Conservation (phyloP, 75 land plant species). For the Chamaecyparis obtusa region DNA sequence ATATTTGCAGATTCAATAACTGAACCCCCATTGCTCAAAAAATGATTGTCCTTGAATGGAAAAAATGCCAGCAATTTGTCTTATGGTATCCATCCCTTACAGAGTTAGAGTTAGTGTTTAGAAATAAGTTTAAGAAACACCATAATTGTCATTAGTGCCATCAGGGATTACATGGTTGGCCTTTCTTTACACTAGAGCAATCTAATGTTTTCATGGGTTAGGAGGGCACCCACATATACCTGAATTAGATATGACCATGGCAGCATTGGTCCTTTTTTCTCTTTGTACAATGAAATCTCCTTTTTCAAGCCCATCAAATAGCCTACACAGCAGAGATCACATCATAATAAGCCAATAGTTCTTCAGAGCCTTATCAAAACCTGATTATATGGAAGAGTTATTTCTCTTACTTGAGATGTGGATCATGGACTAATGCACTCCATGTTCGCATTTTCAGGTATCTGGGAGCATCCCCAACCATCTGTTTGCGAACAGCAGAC, state of each 20-base stretch:
- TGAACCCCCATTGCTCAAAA: too few species aligned
- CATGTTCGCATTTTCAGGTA: conserved; percentile 21
- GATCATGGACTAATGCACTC: conserved; percentile 30
- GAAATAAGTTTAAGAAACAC: too few species aligned
- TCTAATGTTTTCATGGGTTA: neutral
- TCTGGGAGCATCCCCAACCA: conserved; percentile 41
- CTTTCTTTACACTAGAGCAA: too few species aligned
- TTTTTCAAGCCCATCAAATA: neutral
- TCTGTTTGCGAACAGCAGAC: conserved; percentile 28
- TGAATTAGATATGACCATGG: neutral
- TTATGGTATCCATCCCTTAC: too few species aligned
- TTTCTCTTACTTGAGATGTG: conserved; percentile 14
- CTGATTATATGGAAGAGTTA: neutral
- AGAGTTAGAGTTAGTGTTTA: too few species aligned
- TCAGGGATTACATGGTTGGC: too few species aligned
- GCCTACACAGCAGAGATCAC: neutral
- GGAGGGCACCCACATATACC: neutral
- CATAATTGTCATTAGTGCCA: too few species aligned
- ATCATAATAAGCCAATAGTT: neutral
- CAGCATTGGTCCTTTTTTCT: neutral
- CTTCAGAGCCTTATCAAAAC: neutral
- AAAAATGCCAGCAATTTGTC: too few species aligned
- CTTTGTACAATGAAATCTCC: neutral
- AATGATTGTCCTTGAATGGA: too few species aligned
- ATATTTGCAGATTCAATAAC: too few species aligned